Conservation (phyloP, 768 basidiomycete genomes). For the Macrolepiota dolichaula region DNA sequence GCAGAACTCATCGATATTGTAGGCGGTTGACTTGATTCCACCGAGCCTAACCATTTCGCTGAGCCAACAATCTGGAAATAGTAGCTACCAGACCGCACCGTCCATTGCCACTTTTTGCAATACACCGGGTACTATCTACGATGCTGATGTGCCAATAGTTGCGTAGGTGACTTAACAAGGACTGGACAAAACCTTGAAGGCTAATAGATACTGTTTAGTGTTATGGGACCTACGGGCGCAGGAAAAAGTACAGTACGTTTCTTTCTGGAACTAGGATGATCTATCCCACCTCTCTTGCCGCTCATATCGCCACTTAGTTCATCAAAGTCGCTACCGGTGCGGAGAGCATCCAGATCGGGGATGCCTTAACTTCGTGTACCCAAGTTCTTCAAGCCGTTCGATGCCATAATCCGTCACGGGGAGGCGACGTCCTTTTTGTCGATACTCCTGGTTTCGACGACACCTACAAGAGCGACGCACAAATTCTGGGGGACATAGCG, state of each 20-base stretch:
- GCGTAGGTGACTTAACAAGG: constrained; percentile 11
- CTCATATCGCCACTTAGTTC: constrained; percentile 18
- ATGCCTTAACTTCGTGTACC: constrained; percentile 22
- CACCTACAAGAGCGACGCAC: constrained; percentile 18
- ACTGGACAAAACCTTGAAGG: too few relatives aligned
- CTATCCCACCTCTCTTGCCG: background rate
- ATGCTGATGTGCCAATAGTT: constrained; percentile 8
- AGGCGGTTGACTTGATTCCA: background rate
- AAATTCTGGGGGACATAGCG: constrained; percentile 20
- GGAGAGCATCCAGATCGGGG: constrained; percentile 18
- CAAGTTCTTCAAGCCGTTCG: constrained; percentile 15
- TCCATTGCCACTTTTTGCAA: background rate
- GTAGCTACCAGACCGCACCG: background rate
- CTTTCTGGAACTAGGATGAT: background rate
- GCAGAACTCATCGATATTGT: background rate
- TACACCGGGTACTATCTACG: background rate
- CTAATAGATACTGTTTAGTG: constrained; percentile 5
- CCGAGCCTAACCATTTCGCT: background rate
- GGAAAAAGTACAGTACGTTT: constrained; percentile 22
- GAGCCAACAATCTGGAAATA: background rate
- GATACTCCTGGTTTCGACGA: constrained; percentile 31
- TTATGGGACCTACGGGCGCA: constrained; percentile 23
- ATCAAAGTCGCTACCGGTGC: constrained; percentile 20
- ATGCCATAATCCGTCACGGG: constrained; percentile 13
- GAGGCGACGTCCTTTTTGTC: constrained; percentile 21